Evolutionary conservation across 176 grass and related monocot genomes (phyloP), one percentile per base, ranked within the genome.

Genomic region (Aechmea fasciata): DNA sequence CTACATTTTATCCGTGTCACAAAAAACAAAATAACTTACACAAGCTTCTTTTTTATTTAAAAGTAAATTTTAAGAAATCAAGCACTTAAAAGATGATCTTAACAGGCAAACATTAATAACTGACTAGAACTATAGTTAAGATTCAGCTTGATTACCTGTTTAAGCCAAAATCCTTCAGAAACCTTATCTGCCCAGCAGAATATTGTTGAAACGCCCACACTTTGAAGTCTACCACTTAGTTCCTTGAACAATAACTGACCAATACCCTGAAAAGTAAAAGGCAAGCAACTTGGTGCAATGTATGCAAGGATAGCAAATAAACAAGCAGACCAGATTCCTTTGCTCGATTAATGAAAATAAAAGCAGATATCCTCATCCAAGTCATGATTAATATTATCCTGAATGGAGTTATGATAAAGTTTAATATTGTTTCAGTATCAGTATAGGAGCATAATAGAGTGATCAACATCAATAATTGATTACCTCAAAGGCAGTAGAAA

Each of bases 121-220:
- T 25, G 63, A 33, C 0, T 26, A 13, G 8, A 12, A 33, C 1
- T 41, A 3, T 33, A 26, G 26, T 66, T 28, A 67, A 50, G 65
- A 67, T 67, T 3, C 50, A 69, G 61, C 24, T 72, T 69, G 9
- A 77, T 79, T 91, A 82, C 91, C 85, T 96, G 87, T 83, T 96
- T 96, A 76, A 88, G 71, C 91, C 91, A 96, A 91, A 96, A 96
- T 63, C 80, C 85, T 88, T 88, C 82, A 11, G 91, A 96, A 19
- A 79, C 75, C 50, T 82, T 76, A 77, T 96, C 91, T 79, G 85
- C 85, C 91, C 91, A 96, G 76, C 85, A 91, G 73, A 91, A 88
- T 72, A 96, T 74, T n/a, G 65, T 88, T 66, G 79, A 72, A 64
- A 91, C 83, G 50, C 87, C 87, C 52, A 96, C 80, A 83, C 82